Evolutionary conservation across 371 early-diverging fungal species (phyloP), one percentile per base, ranked within the genome.

Genomic region (Mucor ambiguus): DNA sequence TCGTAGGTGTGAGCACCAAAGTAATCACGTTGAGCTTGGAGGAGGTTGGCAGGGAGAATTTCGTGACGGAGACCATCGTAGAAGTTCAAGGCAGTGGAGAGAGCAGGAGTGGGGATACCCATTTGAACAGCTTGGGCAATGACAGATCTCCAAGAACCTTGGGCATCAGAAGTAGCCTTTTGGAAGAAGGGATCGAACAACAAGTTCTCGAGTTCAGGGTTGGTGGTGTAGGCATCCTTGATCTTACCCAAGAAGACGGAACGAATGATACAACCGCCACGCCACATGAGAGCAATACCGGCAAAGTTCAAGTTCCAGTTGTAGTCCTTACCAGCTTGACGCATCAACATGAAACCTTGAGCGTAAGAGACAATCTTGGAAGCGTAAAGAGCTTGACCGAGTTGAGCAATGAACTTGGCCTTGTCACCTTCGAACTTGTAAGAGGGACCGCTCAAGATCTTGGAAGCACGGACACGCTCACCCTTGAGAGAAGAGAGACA

Each of bases 231-330:
- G 46, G 98, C 98, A 66, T 90, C 87, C 86, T 93, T 97, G 87
- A 97, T 97, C 81, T 96, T 94, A 63, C 95, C 95, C 74, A 96
- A 87, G 90, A 98, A 96, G 66, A 89, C 95, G 63, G 87, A 86
- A 65, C 99, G 91, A 78, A 99, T 97, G 71, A 99, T 99, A 87
- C 99, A 99, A 38, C 99, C 99, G 70, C 98, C 98, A 69, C 95
- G 92, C 99, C 99, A 99, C 94, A 99, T 98, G 57, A 94, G 83
- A 46, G 98, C 96, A 78, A 99, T 97, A 61, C 93, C 95, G 46
- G 93, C 93, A 76, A 96, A 90, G 90, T 96, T 96, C 71, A 99
- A 85, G 83, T 96, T 85, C 99, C 99, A 99, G 69, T 84, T 85
- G 82, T 94, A 87, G 68, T 90, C 90, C 78, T 91, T 89, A 78